Evolutionary conservation across 1,284 basidiomycete genomes (phyloP), one percentile per base, ranked within the genome.

Genomic region (Pholiota adiposa): DNA sequence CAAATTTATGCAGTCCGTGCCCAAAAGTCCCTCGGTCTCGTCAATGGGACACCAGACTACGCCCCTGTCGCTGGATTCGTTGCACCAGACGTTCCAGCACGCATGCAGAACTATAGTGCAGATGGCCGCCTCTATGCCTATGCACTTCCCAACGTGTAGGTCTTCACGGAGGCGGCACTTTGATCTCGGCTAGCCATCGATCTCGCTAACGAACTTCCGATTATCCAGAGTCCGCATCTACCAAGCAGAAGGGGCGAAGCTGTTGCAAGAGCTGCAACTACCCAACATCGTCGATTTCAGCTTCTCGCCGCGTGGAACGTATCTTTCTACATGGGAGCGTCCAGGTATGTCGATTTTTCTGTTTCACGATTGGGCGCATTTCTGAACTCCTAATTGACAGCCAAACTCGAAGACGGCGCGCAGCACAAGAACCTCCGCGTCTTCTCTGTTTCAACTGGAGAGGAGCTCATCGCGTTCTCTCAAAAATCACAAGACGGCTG

Each of bases 281-380:
- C 80, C 89, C 60, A 92, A 90, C 70, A 84, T 93, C 67, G 74
- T 95, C 60, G 95, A 97, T 70, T 77, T 98, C 67, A 84, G 84
- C 65, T 97, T 98, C 76, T 98, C 96, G 6, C 96, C 97, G 5
- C 86, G 91, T 63, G 96, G 94, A 48, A 94, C 92, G 1, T 97
- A 93, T 75, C 74, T 99, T 51, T 94, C 92, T 61, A 97, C 94
- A 49, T 98, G 95, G 93, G 95, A 98, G 78, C 86, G 97, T 62
- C 92, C 89, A 64, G 79, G 85, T 85, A 73, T 67, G 81, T 74
- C 31, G n/a, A 8, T 19, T 14, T 25, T 29, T 43, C 18, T 31
- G n/a, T 50, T 61, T 25, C 62, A 64, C 56, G 66, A 27, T 52
- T 67, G 40, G 25, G 31, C n/a, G n/a, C n/a, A n/a, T n/a, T n/a